A percentile compares a stretch with the other conserved stretches of the same genome.
These are phyloP conservation scores for Trypanosoma caninum DNA, from an alignment of 208 protist genomes.

Conservation along the genomic window DNA sequence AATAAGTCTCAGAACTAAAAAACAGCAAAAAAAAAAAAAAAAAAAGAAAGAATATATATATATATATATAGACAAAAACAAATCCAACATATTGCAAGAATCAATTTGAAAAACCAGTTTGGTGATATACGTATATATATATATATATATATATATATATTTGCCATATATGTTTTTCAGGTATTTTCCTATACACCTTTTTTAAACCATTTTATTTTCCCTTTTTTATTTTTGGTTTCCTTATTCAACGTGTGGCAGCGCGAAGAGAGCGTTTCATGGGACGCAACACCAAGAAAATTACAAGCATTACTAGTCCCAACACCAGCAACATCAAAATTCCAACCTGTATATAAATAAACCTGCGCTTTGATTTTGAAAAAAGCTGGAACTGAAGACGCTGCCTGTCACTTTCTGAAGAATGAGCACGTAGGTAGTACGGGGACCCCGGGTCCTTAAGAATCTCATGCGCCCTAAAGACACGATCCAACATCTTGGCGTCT, in stretches of 20 bases:
- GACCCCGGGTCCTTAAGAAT: slow-evolving; percentile 81
- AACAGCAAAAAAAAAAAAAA: neutral
- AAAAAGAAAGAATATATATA: neutral
- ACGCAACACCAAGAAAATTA: slow-evolving; percentile 53
- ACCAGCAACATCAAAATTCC: slow-evolving; percentile 46
- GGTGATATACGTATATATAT: too few relatives aligned
- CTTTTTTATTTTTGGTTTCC: neutral
- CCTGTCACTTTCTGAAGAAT: slow-evolving; percentile 62
- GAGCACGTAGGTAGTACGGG: slow-evolving; percentile 77
- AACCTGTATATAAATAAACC: slow-evolving; percentile 64
- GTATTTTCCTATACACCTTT: neutral
- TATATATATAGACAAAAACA: neutral
- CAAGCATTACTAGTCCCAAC: slow-evolving; percentile 37
- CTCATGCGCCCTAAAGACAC: slow-evolving; percentile 72
- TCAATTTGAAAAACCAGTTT: neutral
- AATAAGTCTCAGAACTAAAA: neutral
- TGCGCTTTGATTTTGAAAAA: slow-evolving; percentile 65
- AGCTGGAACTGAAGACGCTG: slow-evolving; percentile 83
- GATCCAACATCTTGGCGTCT: slow-evolving; percentile 74
- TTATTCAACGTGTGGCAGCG: slow-evolving; percentile 50
- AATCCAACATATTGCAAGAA: neutral
- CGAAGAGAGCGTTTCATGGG: slow-evolving; percentile 66
- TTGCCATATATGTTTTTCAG: too few relatives aligned
- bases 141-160: too few relatives aligned
- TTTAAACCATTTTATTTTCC: neutral